Evolutionary conservation across 352 stramenopile species (phyloP).

Genomic region (Phytophthora kernoviae): DNA sequence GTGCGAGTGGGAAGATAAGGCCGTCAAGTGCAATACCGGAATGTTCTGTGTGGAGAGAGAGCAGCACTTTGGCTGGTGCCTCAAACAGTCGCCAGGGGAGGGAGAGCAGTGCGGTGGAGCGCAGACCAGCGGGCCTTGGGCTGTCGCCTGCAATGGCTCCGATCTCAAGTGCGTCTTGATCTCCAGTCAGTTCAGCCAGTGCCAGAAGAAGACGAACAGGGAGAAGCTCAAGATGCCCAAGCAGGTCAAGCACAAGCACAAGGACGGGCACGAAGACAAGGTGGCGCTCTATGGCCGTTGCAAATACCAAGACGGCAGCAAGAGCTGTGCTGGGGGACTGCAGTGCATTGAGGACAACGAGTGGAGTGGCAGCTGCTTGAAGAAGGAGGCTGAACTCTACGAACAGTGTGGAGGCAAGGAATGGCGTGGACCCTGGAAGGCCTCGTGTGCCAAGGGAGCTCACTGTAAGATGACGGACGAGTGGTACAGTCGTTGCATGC

Average conservation of each 20-base stretch:
- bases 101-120: constrained; percentile 38
- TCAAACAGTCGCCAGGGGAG: constrained; percentile 25
- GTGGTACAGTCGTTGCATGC: constrained; percentile 38
- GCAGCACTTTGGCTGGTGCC: constrained; percentile 33
- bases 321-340: constrained; percentile 22
- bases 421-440: constrained; percentile 31
- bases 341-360: constrained; percentile 35
- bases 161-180: constrained; percentile 34
- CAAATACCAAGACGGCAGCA: constrained; percentile 28
- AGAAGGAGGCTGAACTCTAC: constrained; percentile 32
- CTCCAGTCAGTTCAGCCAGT: constrained; percentile 36
- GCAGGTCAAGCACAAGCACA: constrained; percentile 14
- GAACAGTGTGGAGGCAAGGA: constrained; percentile 35
- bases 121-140: constrained; percentile 23
- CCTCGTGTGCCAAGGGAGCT: constrained; percentile 29
- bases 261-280: constrained; percentile 9
- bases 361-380: constrained; percentile 32
- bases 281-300: constrained; percentile 28
- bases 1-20: constrained; percentile 37
- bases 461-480: constrained; percentile 28
- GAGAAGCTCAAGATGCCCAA: constrained; percentile 26
- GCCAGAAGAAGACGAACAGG: constrained; percentile 23
- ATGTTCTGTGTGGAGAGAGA: constrained; percentile 32
- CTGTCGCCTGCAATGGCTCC: constrained; percentile 22
- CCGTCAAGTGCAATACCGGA: constrained; percentile 28